Base-by-base conservation (phyloP, 2,329 filamentous ascomycete genomes). In the Pseudogymnoascus sp. region DNA sequence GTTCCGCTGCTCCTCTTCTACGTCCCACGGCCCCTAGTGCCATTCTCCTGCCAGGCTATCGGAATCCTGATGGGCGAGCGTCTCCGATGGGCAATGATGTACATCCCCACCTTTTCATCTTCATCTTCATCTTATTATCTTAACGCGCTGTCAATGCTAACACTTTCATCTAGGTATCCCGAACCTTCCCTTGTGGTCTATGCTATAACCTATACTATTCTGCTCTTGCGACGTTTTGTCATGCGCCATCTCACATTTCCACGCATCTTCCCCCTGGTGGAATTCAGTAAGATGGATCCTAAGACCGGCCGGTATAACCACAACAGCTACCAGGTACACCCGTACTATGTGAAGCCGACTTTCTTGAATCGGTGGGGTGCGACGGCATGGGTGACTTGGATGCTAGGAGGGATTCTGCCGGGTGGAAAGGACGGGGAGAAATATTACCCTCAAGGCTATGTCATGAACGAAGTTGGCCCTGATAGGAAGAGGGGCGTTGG, bases 11-110 rank as follows among this genome's bases (percentile, higher is more conserved):
- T 90, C 26, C 68, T 87, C 26, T 82, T 79, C 61, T 74, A 75
- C 45, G 76, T 83, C 61, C 77, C 86, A 0, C 67, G 61, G 59
- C 67, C 73, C 13, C 63, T 78, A 15, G 74, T 79, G 39, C 73
- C 76, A 0, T 69, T 81, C 3, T 81, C 74, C 1, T 68, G 75
- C 26, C 74, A 83, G 55, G 72, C 80, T 26, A 74, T 86, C 6
- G 76, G 77, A 33, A 79, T 81, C 8, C 71, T 89, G 58, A 82
- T 90, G 79, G 84, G 84, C 21, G 79, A 84, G 21, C 77, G 81
- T 10, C 72, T 89, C 55, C 76, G 86, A 13, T 77, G 77, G 57
- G 82, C 86, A 0, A 89, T 90, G 77, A 72, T 81, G 82, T 86
- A 72, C 38, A 48, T 59, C 35, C 26, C 10, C 35, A 9, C 26